Evolutionary conservation across 257 asterid genomes (phyloP), one percentile per base, ranked within the genome.

Genomic region (Mitragyna speciosa): DNA sequence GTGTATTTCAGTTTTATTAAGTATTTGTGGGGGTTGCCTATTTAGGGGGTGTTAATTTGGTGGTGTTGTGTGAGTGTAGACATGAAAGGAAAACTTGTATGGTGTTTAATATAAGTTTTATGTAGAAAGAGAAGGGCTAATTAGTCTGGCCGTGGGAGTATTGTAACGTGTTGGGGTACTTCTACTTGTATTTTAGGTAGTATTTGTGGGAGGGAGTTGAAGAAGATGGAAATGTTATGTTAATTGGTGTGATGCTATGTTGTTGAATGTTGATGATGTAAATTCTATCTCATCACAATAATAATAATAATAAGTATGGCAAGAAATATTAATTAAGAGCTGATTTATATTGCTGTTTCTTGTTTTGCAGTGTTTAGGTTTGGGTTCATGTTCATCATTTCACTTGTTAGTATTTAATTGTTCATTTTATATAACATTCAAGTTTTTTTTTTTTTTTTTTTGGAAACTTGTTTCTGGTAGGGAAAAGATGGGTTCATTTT

Each of bases 221-320:
- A 48, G 64, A 8, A 24, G 43, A 45, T 30, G 30, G 7, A 56
- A 47, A 12, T 41, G 26, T 12, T 19, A 41, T 76, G 30, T n/a
- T 16, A 12, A n/a, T n/a, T 59, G 71, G 70, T 75, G 58, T 43
- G 17, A 15, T 12, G 48, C 24, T 56, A 9, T 36, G 12, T 14
- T 68, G 75, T 77, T 49, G 71, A 64, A 33, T 59, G 79, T n/a
- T 63, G 69, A 24, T 43, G 76, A 58, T 78, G 81, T 78, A 70
- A 49, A 69, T 70, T 54, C 8, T 17, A 33, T 12, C 76, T 78
- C 70, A 70, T 78, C 64, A 58, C 71, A 78, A n/a, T 52, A 41
- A 78, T 30, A 17, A 73, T 78, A 22, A 48, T n/a, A n/a, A n/a
- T n/a, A 36, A 36, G 4, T 39, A 76, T n/a, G 61, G 70, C 10